Conservation (phyloP, 768 basidiomycete species). For the Pleurotus platypus region DNA sequence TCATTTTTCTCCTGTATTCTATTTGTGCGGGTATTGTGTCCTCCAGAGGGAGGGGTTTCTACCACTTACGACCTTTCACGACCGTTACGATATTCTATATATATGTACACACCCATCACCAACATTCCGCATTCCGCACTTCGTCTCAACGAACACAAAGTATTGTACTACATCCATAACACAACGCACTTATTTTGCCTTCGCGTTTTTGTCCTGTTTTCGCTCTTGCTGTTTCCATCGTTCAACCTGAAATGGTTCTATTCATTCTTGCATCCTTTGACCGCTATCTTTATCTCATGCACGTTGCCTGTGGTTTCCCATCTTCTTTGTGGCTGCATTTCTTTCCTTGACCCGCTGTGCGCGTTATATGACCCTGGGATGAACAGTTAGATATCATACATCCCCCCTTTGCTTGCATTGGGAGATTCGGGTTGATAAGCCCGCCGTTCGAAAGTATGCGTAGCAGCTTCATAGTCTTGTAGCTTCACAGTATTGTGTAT, state of each 20-base stretch:
- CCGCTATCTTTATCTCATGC: conserved; percentile 6
- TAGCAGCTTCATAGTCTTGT: too few species aligned
- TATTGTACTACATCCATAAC: conserved; percentile 3
- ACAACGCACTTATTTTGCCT: not conserved
- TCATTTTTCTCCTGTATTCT: not conserved
- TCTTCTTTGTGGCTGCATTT: not conserved
- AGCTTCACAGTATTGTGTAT: too few species aligned
- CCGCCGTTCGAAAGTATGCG: too few species aligned
- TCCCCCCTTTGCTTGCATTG: not conserved
- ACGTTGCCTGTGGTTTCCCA: not conserved
- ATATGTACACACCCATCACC: not conserved
- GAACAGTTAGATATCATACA: not conserved
- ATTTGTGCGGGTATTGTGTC: not conserved
- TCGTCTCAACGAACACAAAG: not conserved
- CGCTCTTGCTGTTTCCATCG: not conserved
- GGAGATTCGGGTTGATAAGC: not conserved
- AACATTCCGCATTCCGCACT: too few species aligned
- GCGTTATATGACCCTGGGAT: not conserved
- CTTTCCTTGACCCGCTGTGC: not conserved
- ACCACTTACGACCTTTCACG: conserved; percentile 4
- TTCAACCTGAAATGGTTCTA: not conserved
- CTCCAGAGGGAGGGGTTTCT: not conserved
- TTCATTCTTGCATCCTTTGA: not conserved
- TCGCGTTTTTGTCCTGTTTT: not conserved
- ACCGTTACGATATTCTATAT: not conserved